Conservation (phyloP, 495 filamentous ascomycete species). For the Penicillium daleae region DNA sequence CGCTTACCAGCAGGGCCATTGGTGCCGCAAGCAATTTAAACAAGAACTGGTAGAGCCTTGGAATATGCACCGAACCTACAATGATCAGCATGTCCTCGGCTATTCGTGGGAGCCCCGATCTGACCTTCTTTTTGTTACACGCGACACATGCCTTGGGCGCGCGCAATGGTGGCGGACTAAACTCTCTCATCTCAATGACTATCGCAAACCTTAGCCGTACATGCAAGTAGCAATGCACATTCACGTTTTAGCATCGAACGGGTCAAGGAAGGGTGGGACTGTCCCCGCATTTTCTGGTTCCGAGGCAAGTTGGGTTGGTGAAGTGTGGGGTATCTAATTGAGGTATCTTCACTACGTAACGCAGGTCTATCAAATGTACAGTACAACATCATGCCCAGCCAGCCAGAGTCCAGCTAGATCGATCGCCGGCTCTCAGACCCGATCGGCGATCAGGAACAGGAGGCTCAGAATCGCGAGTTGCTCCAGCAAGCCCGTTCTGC, state of each 20-base stretch:
- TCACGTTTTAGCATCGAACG: neutral
- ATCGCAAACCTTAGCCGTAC: neutral
- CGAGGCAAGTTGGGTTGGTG: constrained; percentile 7
- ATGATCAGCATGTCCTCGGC: neutral
- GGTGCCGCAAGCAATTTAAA: constrained; percentile 28
- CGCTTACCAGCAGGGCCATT: constrained; percentile 32
- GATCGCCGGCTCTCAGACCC: constrained; percentile 59
- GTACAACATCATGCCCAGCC: constrained; percentile 64
- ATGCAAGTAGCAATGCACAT: neutral
- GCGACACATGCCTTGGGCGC: constrained; percentile 31
- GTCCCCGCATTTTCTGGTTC: constrained; percentile 12
- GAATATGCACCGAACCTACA: constrained; percentile 30
- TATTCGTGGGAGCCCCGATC: neutral
- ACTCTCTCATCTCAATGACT: constrained; percentile 15
- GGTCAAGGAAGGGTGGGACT: constrained; percentile 7
- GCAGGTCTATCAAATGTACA: constrained; percentile 20
- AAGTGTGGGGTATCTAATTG: constrained; percentile 27
- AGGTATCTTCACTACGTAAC: constrained; percentile 11
- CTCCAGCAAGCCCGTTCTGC: constrained; percentile 74
- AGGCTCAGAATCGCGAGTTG: constrained; percentile 64
- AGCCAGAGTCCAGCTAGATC: constrained; percentile 77
- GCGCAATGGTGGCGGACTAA: constrained; percentile 25
- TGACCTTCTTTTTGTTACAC: constrained; percentile 34
- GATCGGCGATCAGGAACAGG: constrained; percentile 55
- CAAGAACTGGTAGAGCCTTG: constrained; percentile 18